These are phyloP conservation scores for Hanseniaspora hatyaiensis DNA, from an alignment of 805 yeast genomes.

Conservation along the genomic window DNA sequence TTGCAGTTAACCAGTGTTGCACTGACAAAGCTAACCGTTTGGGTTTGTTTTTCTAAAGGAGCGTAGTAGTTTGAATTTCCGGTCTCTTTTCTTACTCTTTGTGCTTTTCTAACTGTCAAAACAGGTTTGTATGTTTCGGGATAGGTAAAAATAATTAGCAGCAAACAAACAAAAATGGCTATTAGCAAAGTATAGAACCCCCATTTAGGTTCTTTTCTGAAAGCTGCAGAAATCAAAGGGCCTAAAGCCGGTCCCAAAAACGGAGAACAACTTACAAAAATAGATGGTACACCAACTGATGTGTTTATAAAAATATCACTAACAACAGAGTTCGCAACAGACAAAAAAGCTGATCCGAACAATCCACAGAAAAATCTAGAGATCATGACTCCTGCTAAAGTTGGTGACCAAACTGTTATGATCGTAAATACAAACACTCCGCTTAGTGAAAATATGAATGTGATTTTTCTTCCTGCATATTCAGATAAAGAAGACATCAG, in stretches of 20 bases:
- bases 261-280: slow-evolving; percentile 52
- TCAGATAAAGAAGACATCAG: slow-evolving; percentile 60
- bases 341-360: slow-evolving; percentile 62
- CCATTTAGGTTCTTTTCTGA: slow-evolving; percentile 53
- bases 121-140: slow-evolving; percentile 59
- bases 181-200: slow-evolving; percentile 52
- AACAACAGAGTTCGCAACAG: slow-evolving; percentile 67
- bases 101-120: slow-evolving; percentile 41
- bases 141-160: slow-evolving; percentile 35
- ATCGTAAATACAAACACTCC: slow-evolving; percentile 48
- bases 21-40: slow-evolving; percentile 33
- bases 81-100: slow-evolving; percentile 39
- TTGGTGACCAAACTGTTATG: slow-evolving; percentile 45
- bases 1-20: slow-evolving; percentile 38
- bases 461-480: slow-evolving; percentile 48
- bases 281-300: slow-evolving; percentile 58
- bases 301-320: slow-evolving; percentile 56
- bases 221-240: slow-evolving; percentile 50
- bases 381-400: slow-evolving; percentile 51
- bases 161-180: slow-evolving; percentile 47
- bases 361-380: slow-evolving; percentile 60
- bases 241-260: slow-evolving; percentile 62
- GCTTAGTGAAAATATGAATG: slow-evolving; percentile 49
- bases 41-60: slow-evolving; percentile 32
- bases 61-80: slow-evolving; percentile 40